These are phyloP conservation scores for Leccinum fuscescens DNA, from an alignment of 1,284 basidiomycete species.

Conservation along the genomic window DNA sequence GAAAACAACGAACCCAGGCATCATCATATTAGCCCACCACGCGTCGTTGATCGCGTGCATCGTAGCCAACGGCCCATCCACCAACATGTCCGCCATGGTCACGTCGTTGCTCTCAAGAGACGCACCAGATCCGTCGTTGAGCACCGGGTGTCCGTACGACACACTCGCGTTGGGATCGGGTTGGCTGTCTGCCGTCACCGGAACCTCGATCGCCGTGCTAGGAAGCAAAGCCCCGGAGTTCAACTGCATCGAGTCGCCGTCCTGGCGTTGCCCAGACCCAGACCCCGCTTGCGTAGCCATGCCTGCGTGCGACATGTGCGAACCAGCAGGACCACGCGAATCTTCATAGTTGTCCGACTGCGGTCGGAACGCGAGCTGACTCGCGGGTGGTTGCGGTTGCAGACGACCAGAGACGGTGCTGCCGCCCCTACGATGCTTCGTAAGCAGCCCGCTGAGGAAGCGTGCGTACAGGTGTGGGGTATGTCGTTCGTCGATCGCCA, in stretches of 20 bases:
- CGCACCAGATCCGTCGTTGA: background rate
- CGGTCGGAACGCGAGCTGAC: conserved; percentile 20
- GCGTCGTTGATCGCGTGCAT: conserved; percentile 69
- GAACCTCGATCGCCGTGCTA: background rate
- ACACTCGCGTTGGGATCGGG: conserved; percentile 38
- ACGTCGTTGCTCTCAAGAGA: conserved; percentile 36
- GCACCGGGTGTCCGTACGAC: conserved; percentile 31
- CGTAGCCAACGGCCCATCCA: conserved; percentile 64
- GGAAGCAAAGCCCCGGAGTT: background rate
- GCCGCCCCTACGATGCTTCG: conserved; percentile 65
- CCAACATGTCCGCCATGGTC: conserved; percentile 36
- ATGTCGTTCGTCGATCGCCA: conserved; percentile 79
- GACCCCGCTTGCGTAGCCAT: background rate
- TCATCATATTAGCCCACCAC: conserved; percentile 74
- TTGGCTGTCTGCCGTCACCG: background rate
- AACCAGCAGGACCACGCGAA: conserved; percentile 10
- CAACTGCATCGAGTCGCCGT: conserved; percentile 23
- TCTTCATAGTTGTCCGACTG: conserved; percentile 6
- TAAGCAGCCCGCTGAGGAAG: conserved; percentile 68
- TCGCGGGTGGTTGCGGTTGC: conserved; percentile 28
- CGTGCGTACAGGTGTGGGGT: conserved; percentile 79
- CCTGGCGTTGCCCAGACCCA: conserved; percentile 12
- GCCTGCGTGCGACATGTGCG: background rate
- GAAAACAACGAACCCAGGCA: conserved; percentile 59
- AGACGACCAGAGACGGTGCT: conserved; percentile 34